Evolutionary conservation across 2,329 filamentous ascomycete genomes (phyloP), one percentile per base, ranked within the genome.

Genomic region (Colletotrichum sp.): DNA sequence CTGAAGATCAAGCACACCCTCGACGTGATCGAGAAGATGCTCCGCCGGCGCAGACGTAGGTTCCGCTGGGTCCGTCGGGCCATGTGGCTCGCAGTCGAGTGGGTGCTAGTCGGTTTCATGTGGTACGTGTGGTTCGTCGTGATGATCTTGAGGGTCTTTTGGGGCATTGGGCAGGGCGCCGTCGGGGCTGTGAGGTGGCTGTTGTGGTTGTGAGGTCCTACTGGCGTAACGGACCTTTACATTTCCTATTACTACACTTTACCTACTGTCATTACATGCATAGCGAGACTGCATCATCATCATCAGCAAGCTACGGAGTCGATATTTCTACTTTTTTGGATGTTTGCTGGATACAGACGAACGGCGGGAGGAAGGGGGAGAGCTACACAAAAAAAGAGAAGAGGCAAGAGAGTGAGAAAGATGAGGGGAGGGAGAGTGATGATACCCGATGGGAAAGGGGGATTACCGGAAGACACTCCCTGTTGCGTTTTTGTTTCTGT

Each of bases 51-150:
- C 69, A 89, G 92, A 16, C 85, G 92, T 34, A 86, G 92, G 73
- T 92, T 97, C 81, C 89, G 95, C 71, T 96, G 95, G 92, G 85
- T 96, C 28, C 89, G 95, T 52, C 89, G 95, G 16, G 92, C 92
- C 1, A 93, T 95, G 16, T 99, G 96, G 90, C 92, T 96, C 71
- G 85, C 94, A 24, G 91, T 98, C 18, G 96, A 99, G 87, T 98
- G 96, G 95, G 87, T 92, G 66, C 89, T 99, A 21, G 92, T 99
- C 52, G 95, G 94, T 6, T 91, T 98, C 79, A 95, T 99, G 93
- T 98, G 97, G 96, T 95, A 94, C 85, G 93, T 98, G 18, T 99
- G 96, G 96, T 92, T 98, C 75, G 88, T 98, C 39, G 96, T 98
- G 28, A 94, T 96, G 83, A 88, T 96, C 28, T 88, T 94, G 68